Percentiles rank a stretch among this genome's conserved stretches.
Evolutionary conservation across 768 basidiomycete genomes (phyloP).

Genomic region (Coprinopsis strossmayeri): DNA sequence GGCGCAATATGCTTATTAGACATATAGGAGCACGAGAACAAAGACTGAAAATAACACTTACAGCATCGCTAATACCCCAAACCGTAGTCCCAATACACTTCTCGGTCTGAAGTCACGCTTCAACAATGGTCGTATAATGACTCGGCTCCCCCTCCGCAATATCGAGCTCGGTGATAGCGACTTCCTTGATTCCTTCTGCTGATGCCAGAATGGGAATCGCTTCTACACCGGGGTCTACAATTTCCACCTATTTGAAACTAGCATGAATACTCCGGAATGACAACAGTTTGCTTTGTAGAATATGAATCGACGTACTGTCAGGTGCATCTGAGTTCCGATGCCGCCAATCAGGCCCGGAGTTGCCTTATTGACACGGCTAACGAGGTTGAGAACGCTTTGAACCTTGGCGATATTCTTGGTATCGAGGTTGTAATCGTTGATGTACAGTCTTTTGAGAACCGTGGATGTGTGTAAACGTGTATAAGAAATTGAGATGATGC

Average conservation of each 20-base stretch:
- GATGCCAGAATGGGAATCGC: too few relatives aligned
- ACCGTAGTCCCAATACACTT: constrained; percentile 41
- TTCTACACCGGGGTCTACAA: too few relatives aligned
- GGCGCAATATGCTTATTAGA: too few relatives aligned
- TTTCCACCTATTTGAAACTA: too few relatives aligned
- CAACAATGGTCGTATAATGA: constrained; percentile 39
- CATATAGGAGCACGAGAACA: too few relatives aligned
- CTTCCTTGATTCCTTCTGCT: constrained; percentile 28
- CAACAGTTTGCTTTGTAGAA: too few relatives aligned
- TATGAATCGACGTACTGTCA: constrained; percentile 16
- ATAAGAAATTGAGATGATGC: neutral
- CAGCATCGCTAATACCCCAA: constrained; percentile 43
- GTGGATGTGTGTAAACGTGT: neutral
- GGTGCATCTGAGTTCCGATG: constrained; percentile 45
- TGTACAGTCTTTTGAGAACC: constrained; percentile 27
- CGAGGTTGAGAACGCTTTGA: constrained; percentile 31
- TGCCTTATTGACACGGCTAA: constrained; percentile 32
- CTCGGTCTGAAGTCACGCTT: constrained; percentile 36
- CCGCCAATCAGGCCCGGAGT: constrained; percentile 37
- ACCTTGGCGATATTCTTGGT: constrained; percentile 43
- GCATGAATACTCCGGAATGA: too few relatives aligned
- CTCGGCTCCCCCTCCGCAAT: constrained; percentile 30
- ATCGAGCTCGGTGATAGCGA: constrained; percentile 43
- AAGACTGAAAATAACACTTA: too few relatives aligned
- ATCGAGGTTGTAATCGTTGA: constrained; percentile 46